Conservation (phyloP, 1,139 yeast genomes). For the Taiozyma sp. region DNA sequence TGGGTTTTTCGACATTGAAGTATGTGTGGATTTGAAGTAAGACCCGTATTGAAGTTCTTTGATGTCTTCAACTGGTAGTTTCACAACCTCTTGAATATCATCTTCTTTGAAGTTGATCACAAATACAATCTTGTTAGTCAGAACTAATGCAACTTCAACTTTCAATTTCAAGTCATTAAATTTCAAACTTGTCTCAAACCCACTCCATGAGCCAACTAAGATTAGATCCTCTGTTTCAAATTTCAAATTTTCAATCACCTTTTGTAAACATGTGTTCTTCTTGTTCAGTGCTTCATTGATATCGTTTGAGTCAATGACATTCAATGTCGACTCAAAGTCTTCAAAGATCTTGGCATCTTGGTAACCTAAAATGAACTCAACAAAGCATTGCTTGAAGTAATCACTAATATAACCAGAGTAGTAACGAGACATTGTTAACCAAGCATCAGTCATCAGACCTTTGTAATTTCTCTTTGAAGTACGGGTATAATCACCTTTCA, state of each 20-base stretch:
- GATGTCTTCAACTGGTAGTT: constrained; percentile 18
- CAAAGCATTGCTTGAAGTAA: constrained; percentile 36
- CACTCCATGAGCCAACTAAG: constrained; percentile 22
- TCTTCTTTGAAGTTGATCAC: constrained; percentile 24
- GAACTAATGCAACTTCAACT: constrained; percentile 13
- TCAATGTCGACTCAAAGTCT: constrained; percentile 32
- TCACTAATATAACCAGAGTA: constrained; percentile 38
- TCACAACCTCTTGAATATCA: constrained; percentile 18
- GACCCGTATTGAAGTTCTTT: constrained; percentile 26
- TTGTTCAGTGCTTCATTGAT: constrained; percentile 22
- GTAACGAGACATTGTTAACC: constrained; percentile 34
- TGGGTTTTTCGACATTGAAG: constrained; percentile 25
- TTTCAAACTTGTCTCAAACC: constrained; percentile 17
- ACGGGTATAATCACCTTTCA: constrained; percentile 41
- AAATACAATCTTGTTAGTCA: constrained; percentile 21
- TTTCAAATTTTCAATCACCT: constrained; percentile 72
- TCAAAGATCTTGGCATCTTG: constrained; percentile 30
- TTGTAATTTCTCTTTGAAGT: constrained; percentile 34
- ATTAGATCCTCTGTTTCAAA: constrained; percentile 60
- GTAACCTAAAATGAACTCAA: constrained; percentile 35
- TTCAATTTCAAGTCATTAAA: constrained; percentile 15
- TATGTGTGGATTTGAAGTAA: constrained; percentile 24
- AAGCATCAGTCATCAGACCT: constrained; percentile 38
- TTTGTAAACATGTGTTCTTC: constrained; percentile 43
- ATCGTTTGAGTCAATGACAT: constrained; percentile 30